Conservation (phyloP, 78 protist genomes). For the Speleostelium caveatum region DNA sequence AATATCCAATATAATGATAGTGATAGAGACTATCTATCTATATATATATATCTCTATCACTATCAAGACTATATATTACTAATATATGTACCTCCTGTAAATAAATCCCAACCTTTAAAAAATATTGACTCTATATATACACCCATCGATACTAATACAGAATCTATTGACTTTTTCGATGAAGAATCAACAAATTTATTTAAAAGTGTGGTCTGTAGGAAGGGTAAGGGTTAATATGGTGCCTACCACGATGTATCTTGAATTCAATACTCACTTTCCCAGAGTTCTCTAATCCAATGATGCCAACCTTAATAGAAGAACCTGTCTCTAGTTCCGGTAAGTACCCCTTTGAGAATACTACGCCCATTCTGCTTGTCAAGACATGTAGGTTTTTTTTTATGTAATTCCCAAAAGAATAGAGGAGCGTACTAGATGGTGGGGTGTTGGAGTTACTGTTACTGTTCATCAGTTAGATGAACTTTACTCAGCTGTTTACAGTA, state of each 20-base stretch:
- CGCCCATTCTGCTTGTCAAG: no score
- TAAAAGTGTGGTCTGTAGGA: slow-evolving; percentile 44
- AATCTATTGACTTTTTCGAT: slow-evolving; percentile 12
- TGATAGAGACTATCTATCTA: no score
- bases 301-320: slow-evolving; percentile 36
- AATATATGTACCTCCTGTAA: no score
- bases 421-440: no score
- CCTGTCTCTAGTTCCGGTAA: slow-evolving; percentile 43
- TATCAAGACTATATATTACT: no score
- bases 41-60: no score
- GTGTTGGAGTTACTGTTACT: no score
- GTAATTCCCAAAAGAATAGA: no score
- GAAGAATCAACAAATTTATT: slow-evolving; percentile 50
- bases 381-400: no score
- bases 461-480: no score
- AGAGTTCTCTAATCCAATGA: slow-evolving; percentile 65
- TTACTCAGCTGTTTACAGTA: no score
- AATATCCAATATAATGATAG: no score
- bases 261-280: slow-evolving; percentile 32
- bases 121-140: slow-evolving; percentile 32
- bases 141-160: slow-evolving; percentile 51
- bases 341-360: slow-evolving; percentile 46
- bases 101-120: slow-evolving; percentile 63
- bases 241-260: not conserved
- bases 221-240: not conserved